Evolutionary conservation across 1,139 yeast species (phyloP), one percentile per base, ranked within the genome.

Genomic region (Zygosaccharomyces pseudobailii): DNA sequence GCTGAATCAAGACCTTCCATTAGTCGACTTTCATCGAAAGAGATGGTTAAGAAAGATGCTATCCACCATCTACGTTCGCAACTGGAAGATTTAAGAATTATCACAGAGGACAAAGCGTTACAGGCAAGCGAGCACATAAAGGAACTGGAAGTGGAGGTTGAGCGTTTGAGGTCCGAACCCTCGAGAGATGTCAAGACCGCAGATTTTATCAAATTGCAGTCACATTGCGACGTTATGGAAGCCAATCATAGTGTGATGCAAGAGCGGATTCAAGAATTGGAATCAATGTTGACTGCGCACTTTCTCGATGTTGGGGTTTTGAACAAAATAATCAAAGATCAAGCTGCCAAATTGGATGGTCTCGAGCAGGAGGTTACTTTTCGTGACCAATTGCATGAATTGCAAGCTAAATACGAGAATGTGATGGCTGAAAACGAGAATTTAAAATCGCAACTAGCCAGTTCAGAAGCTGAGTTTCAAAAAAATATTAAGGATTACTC

Each of bases 201-300:
- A 36, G 42, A 45, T 30, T 49, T 55, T 13, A 65, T 76, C 46
- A 79, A 74, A 49, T 63, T 76, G 55, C 71, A 70, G 51, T 73
- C 78, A 50, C 75, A 71, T 49, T 62, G 74, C 51, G 69, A 74
- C 23, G 69, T 78, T 49, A 63, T 79, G 46, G 73, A 71, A 42
- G 69, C 74, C 44, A 82, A 82, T 51, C 79, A 79, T 52, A 48
- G 64, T 3, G 55, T 57, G 5, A 62, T 80, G 51, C 68, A 65
- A 33, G 68, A 69, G 10, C 75, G 75, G 54, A 52, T 77, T 20
- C 61, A 54, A 1, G 74, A 74, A 36, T 73, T 80, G 50, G 82
- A 81, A 56, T 76, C 80, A 3, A 70, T 81, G 45, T 74, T 83
- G 70, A 71, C 76, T 47, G 71, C 76, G 40, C 82, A 80, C 55